A percentile compares a stretch with the other conserved stretches of the same genome.
phyloP scores from a whole-genome alignment of 2,329 filamentous ascomycete genomes.

The Pseudocercospora macadamiae region DNA sequence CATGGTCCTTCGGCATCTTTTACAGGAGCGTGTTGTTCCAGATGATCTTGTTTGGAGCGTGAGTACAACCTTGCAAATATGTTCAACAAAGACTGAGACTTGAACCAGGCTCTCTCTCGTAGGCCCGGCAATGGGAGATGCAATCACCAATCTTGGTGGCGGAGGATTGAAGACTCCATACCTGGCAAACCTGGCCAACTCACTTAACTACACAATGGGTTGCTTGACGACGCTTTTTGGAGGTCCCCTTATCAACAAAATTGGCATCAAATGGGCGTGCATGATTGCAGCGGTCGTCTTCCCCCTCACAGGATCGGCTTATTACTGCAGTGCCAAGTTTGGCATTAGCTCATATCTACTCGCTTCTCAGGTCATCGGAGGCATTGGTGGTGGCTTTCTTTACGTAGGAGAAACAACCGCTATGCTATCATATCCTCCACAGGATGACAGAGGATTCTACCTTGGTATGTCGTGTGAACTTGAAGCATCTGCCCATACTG shows the following conservation, averaged over 20 bases:
- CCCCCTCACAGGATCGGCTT: slow-evolving; percentile 41
- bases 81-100: too few species aligned
- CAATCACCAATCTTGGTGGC: slow-evolving; percentile 31
- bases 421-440: slow-evolving; percentile 42
- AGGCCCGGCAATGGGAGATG: slow-evolving; percentile 31
- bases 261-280: slow-evolving; percentile 44
- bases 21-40: slow-evolving; percentile 30
- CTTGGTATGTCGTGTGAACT: slow-evolving; percentile 17
- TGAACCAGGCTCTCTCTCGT: slow-evolving; percentile 23
- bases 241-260: slow-evolving; percentile 45
- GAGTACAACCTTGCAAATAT: too few species aligned
- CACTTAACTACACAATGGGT: slow-evolving; percentile 29
- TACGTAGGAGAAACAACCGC: slow-evolving; percentile 43
- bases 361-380: slow-evolving; percentile 35
- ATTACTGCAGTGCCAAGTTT: slow-evolving; percentile 40
- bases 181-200: slow-evolving; percentile 29
- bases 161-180: slow-evolving; percentile 29
- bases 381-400: slow-evolving; percentile 27
- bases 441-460: slow-evolving; percentile 41
- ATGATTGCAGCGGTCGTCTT: slow-evolving; percentile 41
- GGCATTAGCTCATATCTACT: slow-evolving; percentile 39
- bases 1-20: slow-evolving; percentile 18
- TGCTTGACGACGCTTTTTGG: slow-evolving; percentile 34
- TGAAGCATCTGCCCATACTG: not conserved
- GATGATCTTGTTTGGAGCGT: slow-evolving; percentile 31